Base-by-base conservation (phyloP, 441 rosid genomes). In the Manihot esculenta region DNA sequence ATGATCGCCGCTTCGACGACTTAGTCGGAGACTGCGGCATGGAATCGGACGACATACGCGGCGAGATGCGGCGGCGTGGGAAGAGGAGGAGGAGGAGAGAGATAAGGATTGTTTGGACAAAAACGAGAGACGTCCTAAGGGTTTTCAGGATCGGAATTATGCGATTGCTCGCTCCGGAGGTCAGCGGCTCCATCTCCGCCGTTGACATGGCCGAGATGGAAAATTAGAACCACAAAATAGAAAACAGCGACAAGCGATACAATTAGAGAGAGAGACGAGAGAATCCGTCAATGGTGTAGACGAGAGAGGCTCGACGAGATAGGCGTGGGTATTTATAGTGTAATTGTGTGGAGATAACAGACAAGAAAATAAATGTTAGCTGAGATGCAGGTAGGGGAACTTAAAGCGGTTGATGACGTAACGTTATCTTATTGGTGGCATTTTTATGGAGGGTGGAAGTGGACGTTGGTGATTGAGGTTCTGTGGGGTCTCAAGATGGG, bases 111-210 rank as follows among this genome's bases (percentile, higher is more conserved):
- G 94, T 74, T 50, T 82, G 78, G 59, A 90, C 21, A 81, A 85
- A 85, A 73, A 82, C 54, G 9, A 90, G 47, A 21, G 81, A 74
- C 26, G 79, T 81, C 66, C 84, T 75, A 6, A 94, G 80, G 69
- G 87, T 76, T 72, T 65, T 81, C 17, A 89, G 79, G 64, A 94
- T 79, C 69, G 97, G 96, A 58, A 94, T 89, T 24, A 94, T 89
- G 41, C 99, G 97, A 68, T 94, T 94, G 83, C 97, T 89, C 17
- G 99, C 99, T 13, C 99, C 97, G 17, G 99, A 94, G 17, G 97
- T 94, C 58, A 89, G 81, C 62, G 79, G 97, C 62, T 94, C 97
- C 86, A 90, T 83, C 79, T 86, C 97, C 74, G 81, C 79, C 72
- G 82, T 72, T 62, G 89, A 77, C 81, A 78, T 66, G 82, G 70